Percentiles rank a stretch among this genome's conserved stretches.
phyloP scores from a whole-genome alignment of 2,329 filamentous ascomycete genomes.

The Microcyclospora pomicola region DNA sequence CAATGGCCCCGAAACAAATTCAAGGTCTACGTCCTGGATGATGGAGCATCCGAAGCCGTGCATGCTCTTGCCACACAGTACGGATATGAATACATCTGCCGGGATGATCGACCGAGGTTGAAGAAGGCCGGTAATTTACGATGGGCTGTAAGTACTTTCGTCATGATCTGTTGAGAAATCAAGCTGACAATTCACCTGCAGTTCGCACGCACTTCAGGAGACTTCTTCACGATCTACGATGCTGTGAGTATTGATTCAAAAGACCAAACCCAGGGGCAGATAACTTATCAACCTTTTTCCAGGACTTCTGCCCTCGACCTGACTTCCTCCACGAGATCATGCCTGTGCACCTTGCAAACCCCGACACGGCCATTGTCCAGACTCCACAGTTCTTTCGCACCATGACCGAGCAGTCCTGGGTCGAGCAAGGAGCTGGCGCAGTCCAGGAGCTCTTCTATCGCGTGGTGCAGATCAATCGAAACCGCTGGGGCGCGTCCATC shows the following conservation, averaged over 20 bases:
- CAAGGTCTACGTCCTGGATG: slow-evolving; percentile 29
- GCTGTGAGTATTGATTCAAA: too few species aligned
- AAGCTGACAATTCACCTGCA: too few species aligned
- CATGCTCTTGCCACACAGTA: slow-evolving; percentile 20
- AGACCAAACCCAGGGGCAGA: too few species aligned
- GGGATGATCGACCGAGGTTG: slow-evolving; percentile 28
- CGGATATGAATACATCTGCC: slow-evolving; percentile 29
- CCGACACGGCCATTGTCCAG: slow-evolving; percentile 28
- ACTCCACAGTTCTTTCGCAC: slow-evolving; percentile 31
- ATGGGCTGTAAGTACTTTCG: slow-evolving; percentile 16
- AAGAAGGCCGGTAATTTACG: slow-evolving; percentile 32
- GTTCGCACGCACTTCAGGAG: too few species aligned
- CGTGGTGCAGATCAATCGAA: slow-evolving; percentile 30
- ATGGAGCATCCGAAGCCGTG: slow-evolving; percentile 24
- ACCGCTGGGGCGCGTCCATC: slow-evolving; percentile 29
- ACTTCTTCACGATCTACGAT: too few species aligned
- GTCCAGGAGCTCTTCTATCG: slow-evolving; percentile 32
- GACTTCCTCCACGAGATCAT: slow-evolving; percentile 29
- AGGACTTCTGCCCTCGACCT: slow-evolving; percentile 29
- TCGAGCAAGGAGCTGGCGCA: slow-evolving; percentile 31
- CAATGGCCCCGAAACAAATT: slow-evolving; percentile 26
- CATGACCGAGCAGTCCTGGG: slow-evolving; percentile 28
- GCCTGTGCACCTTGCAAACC: slow-evolving; percentile 27
- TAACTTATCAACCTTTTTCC: too few species aligned
- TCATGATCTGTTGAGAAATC: too few species aligned